phyloP scores from a whole-genome alignment of 2,329 filamentous ascomycete species.

The Monosporascus sp. region DNA sequence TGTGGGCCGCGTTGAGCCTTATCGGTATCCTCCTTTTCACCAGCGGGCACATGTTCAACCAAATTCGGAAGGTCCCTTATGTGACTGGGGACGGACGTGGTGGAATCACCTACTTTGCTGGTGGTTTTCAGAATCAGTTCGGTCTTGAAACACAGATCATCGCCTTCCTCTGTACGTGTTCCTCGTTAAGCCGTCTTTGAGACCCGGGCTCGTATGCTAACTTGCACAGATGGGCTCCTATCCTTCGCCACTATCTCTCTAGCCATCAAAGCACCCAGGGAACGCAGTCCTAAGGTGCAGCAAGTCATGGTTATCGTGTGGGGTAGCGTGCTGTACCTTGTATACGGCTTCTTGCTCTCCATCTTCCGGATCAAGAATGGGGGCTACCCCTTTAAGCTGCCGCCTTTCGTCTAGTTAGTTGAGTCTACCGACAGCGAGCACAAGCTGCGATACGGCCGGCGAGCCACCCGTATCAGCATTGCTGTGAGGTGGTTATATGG shows the following conservation, averaged over 20 bases:
- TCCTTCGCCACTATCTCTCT: conserved; percentile 90
- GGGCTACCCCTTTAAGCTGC: conserved; percentile 89
- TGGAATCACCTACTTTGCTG: conserved; percentile 83
- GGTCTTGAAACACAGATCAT: conserved; percentile 95
- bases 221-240: conserved; percentile 54
- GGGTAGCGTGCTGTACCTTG: conserved; percentile 68
- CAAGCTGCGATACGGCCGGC: neutral
- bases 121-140: conserved; percentile 88
- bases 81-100: conserved; percentile 79
- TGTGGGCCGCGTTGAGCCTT: conserved; percentile 88
- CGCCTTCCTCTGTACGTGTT: conserved; percentile 79
- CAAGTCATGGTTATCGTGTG: conserved; percentile 77
- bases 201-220: conserved; percentile 15
- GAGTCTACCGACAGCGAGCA: neutral
- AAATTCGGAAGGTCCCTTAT: conserved; percentile 93
- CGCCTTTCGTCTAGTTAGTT: conserved; percentile 65
- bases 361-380: conserved; percentile 93
- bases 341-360: conserved; percentile 93
- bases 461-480: neutral
- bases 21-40: conserved; percentile 90
- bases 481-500: neutral
- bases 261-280: conserved; percentile 86
- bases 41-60: conserved; percentile 98
- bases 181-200: conserved; percentile 1
- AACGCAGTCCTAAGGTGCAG: conserved; percentile 70